phyloP scores from a whole-genome alignment of 768 basidiomycete species.

The Rhodotorula graminis region DNA sequence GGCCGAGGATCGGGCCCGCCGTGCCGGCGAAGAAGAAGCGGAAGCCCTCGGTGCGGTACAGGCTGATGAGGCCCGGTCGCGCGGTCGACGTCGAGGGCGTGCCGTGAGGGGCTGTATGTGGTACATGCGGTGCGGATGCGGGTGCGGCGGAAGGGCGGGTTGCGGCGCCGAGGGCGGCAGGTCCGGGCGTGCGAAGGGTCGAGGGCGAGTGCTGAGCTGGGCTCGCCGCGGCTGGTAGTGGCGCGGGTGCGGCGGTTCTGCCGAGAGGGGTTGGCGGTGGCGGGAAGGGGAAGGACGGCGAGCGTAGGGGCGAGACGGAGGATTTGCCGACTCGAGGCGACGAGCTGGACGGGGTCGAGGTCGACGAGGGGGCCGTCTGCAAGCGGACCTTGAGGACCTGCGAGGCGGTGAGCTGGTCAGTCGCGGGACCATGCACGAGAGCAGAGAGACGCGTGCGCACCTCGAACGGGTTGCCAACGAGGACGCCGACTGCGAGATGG shows the following conservation, averaged over 20 bases:
- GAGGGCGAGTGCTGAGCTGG: background rate
- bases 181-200: background rate
- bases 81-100: background rate
- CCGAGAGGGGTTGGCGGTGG: background rate
- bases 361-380: constrained; percentile 18
- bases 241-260: background rate
- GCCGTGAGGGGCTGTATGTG: background rate
- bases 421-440: background rate
- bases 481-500: constrained; percentile 28
- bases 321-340: constrained; percentile 32
- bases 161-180: background rate
- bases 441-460: background rate
- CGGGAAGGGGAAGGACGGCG: constrained; percentile 20
- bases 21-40: constrained; percentile 39
- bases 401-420: too few relatives aligned
- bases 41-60: constrained; percentile 34
- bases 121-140: background rate
- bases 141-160: background rate
- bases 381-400: constrained; percentile 38
- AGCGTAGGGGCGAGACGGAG: constrained; percentile 10
- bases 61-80: constrained; percentile 7
- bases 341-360: constrained; percentile 7
- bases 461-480: constrained; percentile 37
- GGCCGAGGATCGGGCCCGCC: constrained; percentile 37
- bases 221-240: constrained; percentile 2